These are phyloP conservation scores for Lagenaria siceraria DNA, from an alignment of 306 rosid species.

Conservation along the genomic window DNA sequence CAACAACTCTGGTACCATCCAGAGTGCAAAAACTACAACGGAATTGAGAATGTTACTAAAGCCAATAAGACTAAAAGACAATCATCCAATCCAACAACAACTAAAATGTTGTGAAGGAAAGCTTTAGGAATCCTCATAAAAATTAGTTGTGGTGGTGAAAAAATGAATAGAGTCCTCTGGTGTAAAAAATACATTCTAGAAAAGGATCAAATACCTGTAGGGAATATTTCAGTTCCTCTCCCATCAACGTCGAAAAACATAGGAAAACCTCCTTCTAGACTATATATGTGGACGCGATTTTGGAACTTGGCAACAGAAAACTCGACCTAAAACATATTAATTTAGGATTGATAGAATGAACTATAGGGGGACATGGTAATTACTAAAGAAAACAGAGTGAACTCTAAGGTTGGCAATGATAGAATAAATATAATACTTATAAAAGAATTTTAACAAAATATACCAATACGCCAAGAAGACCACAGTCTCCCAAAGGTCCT, in stretches of 20 bases:
- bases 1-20: conserved; percentile 74
- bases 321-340: conserved; percentile 37
- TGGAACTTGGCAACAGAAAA: conserved; percentile 64
- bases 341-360: not conserved
- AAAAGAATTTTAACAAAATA: not conserved
- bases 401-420: not conserved
- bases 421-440: not conserved
- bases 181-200: not conserved
- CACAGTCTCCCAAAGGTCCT: not conserved
- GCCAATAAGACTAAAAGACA: not conserved
- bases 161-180: not conserved
- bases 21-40: conserved; percentile 70
- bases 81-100: not conserved
- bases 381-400: not conserved
- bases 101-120: not conserved
- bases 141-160: not conserved
- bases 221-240: conserved; percentile 64
- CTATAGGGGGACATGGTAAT: not conserved
- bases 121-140: not conserved
- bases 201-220: conserved; percentile 45
- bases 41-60: not conserved
- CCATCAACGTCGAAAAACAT: conserved; percentile 74
- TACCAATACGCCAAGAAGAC: not conserved
- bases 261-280: conserved; percentile 72
- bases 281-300: conserved; percentile 63